Evolutionary conservation across 176 grass and related monocot species (phyloP), one percentile per base, ranked within the genome.

Genomic region (Dendrocalamus sinicus): DNA sequence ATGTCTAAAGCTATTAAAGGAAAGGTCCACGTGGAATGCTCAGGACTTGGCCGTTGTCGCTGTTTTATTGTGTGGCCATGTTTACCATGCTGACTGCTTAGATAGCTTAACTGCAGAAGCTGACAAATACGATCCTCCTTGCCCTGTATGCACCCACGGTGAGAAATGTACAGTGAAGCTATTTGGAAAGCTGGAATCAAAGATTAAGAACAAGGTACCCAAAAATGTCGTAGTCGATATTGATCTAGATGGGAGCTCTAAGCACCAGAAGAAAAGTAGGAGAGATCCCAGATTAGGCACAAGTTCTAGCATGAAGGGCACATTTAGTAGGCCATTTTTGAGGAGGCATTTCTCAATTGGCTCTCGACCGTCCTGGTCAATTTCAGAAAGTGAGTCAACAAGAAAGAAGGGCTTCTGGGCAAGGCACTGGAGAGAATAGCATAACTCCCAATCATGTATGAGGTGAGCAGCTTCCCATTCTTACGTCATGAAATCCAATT

Each of bases 21-120:
- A 93, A 81, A 93, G 89, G 41, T 93, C 91, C 0, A 68, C 43
- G 17, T 93, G 89, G 89, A 93, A 89, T 47, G 67, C 81, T 70
- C 87, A 93, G 58, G 92, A 96, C 62, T 81, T 93, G 71, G 72
- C 86, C 14, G 90, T 92, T 82, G 90, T 92, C 60, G 96, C 96
- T 77, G 82, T 98, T 89, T 86, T 98, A 68, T 83, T 92, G 72
- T 98, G 96, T 26, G 89, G 96, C 37, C 93, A 98, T 78, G 85
- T 91, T 60, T 98, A 94, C 69, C 96, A 98, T 87, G 91, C 85
- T 65, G 96, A 92, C 69, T 98, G 96, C 87, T 91, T 98, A 74
- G 96, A 98, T 26, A 98, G 91, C 63, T 69, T 98, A 83, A 95
- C 91, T 23, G 70, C 59, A 80, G 96, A 98, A 77, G 62, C 72